A percentile compares a stretch with the other conserved stretches of the same genome.
phyloP scores from a whole-genome alignment of 2,329 filamentous ascomycete species.

The Colletotrichum melonis region DNA sequence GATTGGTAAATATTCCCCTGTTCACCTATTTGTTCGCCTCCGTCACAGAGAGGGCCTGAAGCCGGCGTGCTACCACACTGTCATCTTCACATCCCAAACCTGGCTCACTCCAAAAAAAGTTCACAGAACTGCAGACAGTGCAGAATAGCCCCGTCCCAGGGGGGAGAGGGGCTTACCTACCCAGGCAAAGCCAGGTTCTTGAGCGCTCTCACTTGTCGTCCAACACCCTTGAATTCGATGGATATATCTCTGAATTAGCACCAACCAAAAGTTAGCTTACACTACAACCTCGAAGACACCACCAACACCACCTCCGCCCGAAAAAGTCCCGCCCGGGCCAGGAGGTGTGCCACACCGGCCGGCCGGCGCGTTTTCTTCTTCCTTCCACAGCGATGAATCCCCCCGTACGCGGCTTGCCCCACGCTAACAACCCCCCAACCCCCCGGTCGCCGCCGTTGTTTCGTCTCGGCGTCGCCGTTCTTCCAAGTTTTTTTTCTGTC shows the following conservation, averaged over 20 bases:
- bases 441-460: conserved; percentile 1
- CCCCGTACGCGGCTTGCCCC: neutral
- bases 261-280: neutral
- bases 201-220: too few species aligned
- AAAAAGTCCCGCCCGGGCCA: neutral
- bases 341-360: neutral
- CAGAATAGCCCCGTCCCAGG: neutral
- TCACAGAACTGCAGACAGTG: neutral
- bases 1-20: neutral
- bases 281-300: neutral
- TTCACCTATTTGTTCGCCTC: neutral
- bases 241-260: neutral
- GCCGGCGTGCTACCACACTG: conserved; percentile 13
- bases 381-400: neutral
- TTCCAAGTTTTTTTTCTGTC: neutral
- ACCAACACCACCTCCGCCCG: too few species aligned
- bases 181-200: too few species aligned
- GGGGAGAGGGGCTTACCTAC: neutral
- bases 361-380: neutral
- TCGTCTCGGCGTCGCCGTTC: conserved; percentile 19
- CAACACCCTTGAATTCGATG: neutral
- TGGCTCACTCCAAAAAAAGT: neutral
- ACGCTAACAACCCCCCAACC: neutral
- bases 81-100: neutral
- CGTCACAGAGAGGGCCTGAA: neutral